Percentiles rank a stretch among this genome's conserved stretches.
Conservation (phyloP, 805 yeast genomes). For the Wickerhamiella australiensis region DNA sequence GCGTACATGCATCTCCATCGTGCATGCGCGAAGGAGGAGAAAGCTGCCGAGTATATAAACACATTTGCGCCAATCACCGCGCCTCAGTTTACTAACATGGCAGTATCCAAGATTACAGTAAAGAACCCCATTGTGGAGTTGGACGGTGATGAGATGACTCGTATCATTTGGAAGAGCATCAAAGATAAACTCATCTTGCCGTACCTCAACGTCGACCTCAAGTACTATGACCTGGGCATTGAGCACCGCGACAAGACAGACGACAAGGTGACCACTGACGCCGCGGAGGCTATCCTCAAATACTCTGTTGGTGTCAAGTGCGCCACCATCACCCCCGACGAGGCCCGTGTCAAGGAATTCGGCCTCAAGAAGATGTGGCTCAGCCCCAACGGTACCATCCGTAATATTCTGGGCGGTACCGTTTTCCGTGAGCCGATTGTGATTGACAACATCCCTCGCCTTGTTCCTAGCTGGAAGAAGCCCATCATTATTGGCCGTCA, state of each 20-base stretch:
- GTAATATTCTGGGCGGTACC: constrained; percentile 92
- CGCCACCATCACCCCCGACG: constrained; percentile 94
- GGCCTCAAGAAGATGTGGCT: constrained; percentile 91
- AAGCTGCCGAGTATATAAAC: background rate
- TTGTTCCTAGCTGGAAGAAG: constrained; percentile 84
- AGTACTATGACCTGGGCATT: constrained; percentile 84
- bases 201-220: constrained; percentile 72
- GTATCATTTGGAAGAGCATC: constrained; percentile 89
- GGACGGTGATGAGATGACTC: constrained; percentile 97
- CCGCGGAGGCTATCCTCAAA: constrained; percentile 79
- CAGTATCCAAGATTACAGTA: constrained; percentile 51
- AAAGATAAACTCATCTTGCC: constrained; percentile 78
- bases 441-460: constrained; percentile 74
- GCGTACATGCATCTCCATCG: background rate
- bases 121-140: constrained; percentile 85
- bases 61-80: background rate
- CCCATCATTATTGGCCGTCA: constrained; percentile 97
- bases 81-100: constrained; percentile 10
- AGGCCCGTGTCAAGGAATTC: constrained; percentile 87
- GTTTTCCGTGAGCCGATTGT: constrained; percentile 95
- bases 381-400: constrained; percentile 93
- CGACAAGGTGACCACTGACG: constrained; percentile 78
- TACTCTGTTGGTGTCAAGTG: constrained; percentile 92
- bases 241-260: constrained; percentile 77
- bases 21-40: background rate